Evolutionary conservation across 176 grass and related monocot species (phyloP), one percentile per base, ranked within the genome.

Genomic region (Juncus effusus): DNA sequence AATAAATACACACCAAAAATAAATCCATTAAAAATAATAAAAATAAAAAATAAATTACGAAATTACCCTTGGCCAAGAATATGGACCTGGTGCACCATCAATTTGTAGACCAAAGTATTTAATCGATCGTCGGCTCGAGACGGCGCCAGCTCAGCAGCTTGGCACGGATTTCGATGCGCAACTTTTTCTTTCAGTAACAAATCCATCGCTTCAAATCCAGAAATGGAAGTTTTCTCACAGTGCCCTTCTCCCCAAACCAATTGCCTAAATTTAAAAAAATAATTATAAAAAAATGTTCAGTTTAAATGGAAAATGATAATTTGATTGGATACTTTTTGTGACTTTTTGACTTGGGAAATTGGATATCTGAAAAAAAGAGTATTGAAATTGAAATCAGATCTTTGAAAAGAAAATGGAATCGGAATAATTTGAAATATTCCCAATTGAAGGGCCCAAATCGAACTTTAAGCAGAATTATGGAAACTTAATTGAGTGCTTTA

Each of bases 191-290:
- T 81, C 36, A 81, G 69, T 12, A 81, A 69, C 59, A 81, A 66
- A 72, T 81, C 78, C 78, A 81, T 81, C 40, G 70, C 78, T 44
- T 81, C 78, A 59, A 81, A 81, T 39, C 78, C 78, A 16, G 78
- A 81, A 51, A 81, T 75, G 6, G 36, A 61, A 19, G 78, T 41
- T 60, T 56, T 50, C 62, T 76, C 76, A 13, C 50, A 72, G 35
- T 72, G 67, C 4, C 76, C 77, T 75, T 84, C 77, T 36, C 72
- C 82, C 76, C 82, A 84, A 28, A 84, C 72, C 64, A 84, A 72
- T 70, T 84, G 65, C 82, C 82, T 84, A 61, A 37, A 74, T 62
- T 52, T 55, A 38, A 58, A 59, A 61, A 37, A 47, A 47, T 47
- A 28, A 28, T 28, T 28, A 28, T 28, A 28, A 1, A 28, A 28